Base-by-base conservation (phyloP, 1,284 basidiomycete species). In the Cystobasidium sp. region DNA sequence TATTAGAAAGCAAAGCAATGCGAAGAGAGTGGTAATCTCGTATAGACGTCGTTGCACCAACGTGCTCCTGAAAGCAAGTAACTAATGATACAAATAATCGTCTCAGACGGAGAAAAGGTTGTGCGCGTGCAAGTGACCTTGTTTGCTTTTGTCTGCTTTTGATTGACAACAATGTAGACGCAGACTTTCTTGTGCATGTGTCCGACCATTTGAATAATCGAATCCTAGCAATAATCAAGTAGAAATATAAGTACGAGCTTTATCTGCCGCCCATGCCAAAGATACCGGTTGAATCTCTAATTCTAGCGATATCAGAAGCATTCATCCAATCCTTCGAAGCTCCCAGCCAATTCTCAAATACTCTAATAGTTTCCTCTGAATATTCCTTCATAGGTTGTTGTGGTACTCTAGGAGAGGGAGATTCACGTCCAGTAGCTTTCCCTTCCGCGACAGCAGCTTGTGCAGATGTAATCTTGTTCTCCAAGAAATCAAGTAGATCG, bases 251-350 rank as follows among this genome's bases (percentile, higher is more conserved):
- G 1, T 5, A 5, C 31, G 31, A 31, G 31, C 31, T 31, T 75
- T 64, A 80, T 55, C 65, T 53, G 6, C 80, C 80, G 16, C 78
- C 80, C 80, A 81, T 80, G 1, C 80, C 80, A 43, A 76, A 78
- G 37, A 80, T 75, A 0, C 80, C 79, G 3, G 76, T 76, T 47
- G 62, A 51, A 37, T 80, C 80, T 53, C 81, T 55, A 39, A 81
- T 79, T 47, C 78, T 72, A 10, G 81, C 81, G 75, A 81, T 80
- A 41, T 80, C 75, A 20, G 68, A 74, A 22, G 81, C 78, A 44
- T 75, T 66, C 67, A 81, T 77, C 77, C 77, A 80, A 43, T 79
- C 80, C 61, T 77, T 77, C 43, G 70, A 74, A 14, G 78, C 77
- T 10, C 53, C 70, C 44, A 81, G 70, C 80, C 80, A 80, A 22